Evolutionary conservation across 148 eudicot genomes (phyloP).

Genomic region (Vaccinium macrocarpon): DNA sequence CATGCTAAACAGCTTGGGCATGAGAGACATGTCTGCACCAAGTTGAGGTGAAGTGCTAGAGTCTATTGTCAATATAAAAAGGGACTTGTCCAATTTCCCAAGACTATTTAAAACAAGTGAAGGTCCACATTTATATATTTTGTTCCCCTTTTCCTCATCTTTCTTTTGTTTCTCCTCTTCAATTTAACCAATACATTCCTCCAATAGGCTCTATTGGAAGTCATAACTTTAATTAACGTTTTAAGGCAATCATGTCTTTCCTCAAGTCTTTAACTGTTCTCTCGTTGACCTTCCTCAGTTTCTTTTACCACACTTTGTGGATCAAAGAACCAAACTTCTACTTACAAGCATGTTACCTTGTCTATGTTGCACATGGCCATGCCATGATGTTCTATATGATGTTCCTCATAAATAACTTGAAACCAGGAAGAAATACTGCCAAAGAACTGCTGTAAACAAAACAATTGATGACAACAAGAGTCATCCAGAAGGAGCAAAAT

Average conservation of each 20-base stretch:
- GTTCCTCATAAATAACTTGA: slow-evolving; percentile 13
- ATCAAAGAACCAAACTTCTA: neutral
- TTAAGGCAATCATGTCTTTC: neutral
- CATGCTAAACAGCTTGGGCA: neutral
- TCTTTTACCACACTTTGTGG: neutral
- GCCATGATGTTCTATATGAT: neutral
- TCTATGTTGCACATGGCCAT: neutral
- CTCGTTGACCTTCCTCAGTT: neutral
- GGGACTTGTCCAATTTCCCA: neutral
- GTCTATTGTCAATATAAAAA: neutral
- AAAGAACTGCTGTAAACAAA: slow-evolving; percentile 5
- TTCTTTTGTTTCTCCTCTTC: neutral
- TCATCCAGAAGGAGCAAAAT: neutral
- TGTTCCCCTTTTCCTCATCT: neutral
- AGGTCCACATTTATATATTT: neutral
- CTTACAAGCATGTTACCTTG: neutral
- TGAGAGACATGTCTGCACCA: neutral
- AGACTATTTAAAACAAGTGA: neutral
- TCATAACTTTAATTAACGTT: neutral
- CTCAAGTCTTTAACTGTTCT: neutral
- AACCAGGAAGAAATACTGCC: neutral
- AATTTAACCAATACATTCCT: slow-evolving; percentile 1
- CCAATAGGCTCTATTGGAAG: neutral
- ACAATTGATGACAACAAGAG: neutral
- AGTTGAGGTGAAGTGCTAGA: neutral